A percentile compares a stretch with the other conserved stretches of the same genome.
These are phyloP conservation scores for Spongispora temasekensis DNA, from an alignment of 1,284 basidiomycete species.

Conservation along the genomic window DNA sequence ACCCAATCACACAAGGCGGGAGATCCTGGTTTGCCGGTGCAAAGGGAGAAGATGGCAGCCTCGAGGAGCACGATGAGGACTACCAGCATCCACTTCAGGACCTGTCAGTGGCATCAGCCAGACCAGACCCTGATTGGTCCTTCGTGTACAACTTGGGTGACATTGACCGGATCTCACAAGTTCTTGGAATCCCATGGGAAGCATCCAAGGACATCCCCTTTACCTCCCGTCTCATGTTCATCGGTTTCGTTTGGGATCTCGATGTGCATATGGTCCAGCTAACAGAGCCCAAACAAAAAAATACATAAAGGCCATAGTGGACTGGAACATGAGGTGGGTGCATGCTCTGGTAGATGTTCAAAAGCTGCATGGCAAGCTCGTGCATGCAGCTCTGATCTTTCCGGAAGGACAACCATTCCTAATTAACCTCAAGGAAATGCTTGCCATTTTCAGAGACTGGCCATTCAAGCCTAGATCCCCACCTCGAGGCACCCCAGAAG, in stretches of 20 bases:
- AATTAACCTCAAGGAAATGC: slow-evolving; percentile 32
- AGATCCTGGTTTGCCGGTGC: background rate
- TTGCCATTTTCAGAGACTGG: slow-evolving; percentile 16
- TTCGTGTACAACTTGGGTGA: slow-evolving; percentile 27
- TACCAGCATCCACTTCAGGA: background rate
- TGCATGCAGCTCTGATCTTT: slow-evolving; percentile 32
- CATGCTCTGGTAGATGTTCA: slow-evolving; percentile 33
- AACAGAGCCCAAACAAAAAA: background rate
- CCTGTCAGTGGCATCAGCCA: background rate
- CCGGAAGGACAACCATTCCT: slow-evolving; percentile 36
- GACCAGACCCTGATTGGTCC: background rate
- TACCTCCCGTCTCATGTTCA: background rate
- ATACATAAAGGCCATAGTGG: slow-evolving; percentile 12
- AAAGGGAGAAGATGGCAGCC: background rate
- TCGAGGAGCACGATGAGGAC: background rate
- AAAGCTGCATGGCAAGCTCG: slow-evolving; percentile 38
- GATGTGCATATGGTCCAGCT: background rate
- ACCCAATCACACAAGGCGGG: background rate
- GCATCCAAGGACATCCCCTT: slow-evolving; percentile 20
- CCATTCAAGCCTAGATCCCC: no score
- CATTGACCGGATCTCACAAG: slow-evolving; percentile 27
- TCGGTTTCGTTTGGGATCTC: slow-evolving; percentile 25
- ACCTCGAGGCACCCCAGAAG: no score
- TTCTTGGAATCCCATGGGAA: slow-evolving; percentile 37
- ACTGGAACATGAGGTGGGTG: slow-evolving; percentile 13